A percentile compares a stretch with the other conserved stretches of the same genome.
Conservation (phyloP, 83 land plant species). For the Picea engelmannii region DNA sequence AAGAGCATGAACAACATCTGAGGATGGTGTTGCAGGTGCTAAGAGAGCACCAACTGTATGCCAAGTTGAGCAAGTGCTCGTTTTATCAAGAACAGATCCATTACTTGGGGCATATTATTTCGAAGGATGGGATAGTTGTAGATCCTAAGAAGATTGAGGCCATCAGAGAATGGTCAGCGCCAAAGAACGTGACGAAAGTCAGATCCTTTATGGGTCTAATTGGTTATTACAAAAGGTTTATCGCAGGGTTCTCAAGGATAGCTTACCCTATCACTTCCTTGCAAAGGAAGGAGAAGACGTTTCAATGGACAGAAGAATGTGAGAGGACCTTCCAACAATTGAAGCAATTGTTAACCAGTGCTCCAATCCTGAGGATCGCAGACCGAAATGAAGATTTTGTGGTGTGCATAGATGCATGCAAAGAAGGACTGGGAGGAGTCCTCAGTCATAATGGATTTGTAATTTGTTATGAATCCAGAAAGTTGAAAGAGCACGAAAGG, state of each 20-base stretch:
- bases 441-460: too few species aligned
- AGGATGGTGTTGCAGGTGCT: not conserved
- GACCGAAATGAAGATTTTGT: too few species aligned
- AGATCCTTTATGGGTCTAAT: not conserved
- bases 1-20: conserved; percentile 16
- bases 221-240: not conserved
- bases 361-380: too few species aligned
- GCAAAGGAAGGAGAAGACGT: not conserved
- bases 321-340: too few species aligned
- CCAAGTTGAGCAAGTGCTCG: conserved; percentile 17
- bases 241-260: not conserved
- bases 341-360: too few species aligned
- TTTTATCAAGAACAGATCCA: not conserved
- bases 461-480: too few species aligned
- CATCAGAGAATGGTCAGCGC: not conserved
- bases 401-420: too few species aligned
- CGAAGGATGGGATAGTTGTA: not conserved
- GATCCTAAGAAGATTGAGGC: conserved; percentile 6
- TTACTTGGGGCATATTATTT: not conserved
- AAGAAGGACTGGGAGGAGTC: too few species aligned
- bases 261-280: not conserved
- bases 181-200: not conserved
- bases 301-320: not conserved
- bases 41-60: conserved; percentile 10
- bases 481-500: too few species aligned